Conservation (phyloP, 164 flowering plant species). For the Akebia trifoliata region DNA sequence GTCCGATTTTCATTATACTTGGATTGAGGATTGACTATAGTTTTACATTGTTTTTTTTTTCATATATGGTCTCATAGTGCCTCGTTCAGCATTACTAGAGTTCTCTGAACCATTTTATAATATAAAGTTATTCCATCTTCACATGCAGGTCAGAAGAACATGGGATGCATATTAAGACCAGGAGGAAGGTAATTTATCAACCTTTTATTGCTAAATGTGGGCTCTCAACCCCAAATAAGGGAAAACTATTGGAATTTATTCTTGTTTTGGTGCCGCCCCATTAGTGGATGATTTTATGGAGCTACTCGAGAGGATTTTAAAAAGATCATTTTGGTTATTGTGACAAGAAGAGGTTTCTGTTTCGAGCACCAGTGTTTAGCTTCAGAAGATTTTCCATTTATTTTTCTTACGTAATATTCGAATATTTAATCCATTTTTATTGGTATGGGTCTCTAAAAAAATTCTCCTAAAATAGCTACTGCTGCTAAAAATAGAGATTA, state of each 20-base stretch:
- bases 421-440: too few relatives aligned
- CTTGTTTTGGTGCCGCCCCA: neutral
- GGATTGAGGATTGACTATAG: neutral
- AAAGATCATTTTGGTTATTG: neutral
- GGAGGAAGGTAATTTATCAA: conserved; percentile 71
- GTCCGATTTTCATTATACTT: neutral
- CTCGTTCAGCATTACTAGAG: neutral
- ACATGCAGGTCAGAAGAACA: conserved; percentile 75
- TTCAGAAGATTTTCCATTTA: neutral
- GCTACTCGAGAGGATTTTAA: neutral
- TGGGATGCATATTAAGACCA: conserved; percentile 96
- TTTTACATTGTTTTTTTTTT: neutral
- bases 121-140: conserved; percentile 5
- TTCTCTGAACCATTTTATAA: neutral
- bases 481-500: too few relatives aligned
- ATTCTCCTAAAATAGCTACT: too few relatives aligned
- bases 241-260: neutral
- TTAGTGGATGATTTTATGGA: neutral
- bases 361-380: neutral
- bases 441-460: too few relatives aligned
- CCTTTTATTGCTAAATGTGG: neutral
- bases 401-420: neutral
- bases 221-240: neutral
- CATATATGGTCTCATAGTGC: neutral
- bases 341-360: neutral